Evolutionary conservation across 495 filamentous ascomycete genomes (phyloP), one percentile per base, ranked within the genome.

Genomic region (Penicillium nucicola): DNA sequence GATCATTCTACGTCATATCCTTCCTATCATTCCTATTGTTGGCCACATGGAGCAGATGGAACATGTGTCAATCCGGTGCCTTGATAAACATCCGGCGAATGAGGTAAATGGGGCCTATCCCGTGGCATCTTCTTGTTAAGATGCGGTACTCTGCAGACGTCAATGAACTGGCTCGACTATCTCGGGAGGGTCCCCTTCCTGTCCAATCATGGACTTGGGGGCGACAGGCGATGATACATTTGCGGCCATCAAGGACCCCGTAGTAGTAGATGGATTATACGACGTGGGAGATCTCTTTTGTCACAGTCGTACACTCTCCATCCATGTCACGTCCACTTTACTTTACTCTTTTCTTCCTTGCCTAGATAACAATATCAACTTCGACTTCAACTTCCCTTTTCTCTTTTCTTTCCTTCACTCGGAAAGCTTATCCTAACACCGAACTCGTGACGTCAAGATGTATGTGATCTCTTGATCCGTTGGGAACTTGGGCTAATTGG

Each of bases 391-490:
- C n/a, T n/a, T n/a, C n/a, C 18, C 30, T 31, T 30, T 32, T 36
- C 12, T 38, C 25, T n/a, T 38, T 31, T n/a, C 39, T 49, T 38
- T 11, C 28, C 23, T 34, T 14, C 18, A 18, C 13, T 35, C 25
- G 5, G 25, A 28, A 28, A 25, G 22, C 17, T 32, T 32, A 23
- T 40, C 15, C 18, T 30, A 12, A n/a, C 40, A 25, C 30, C 22
- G 15, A 35, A 35, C 49, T 42, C 35, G 55, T 64, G 61, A 61
- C 63, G 53, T 59, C 58, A 56, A 49, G 37, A 74, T 72, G 69
- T 69, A 64, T 41, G 62, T 37, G 35, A 20, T 34, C 33, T 1
- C 13, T 34, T 17, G 13, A 10, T 45, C 25, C 5, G 15, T 7
- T 4, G 15, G 14, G 12, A 11, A 12, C 13, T 31, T 39, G n/a